These are phyloP conservation scores for Citrus sp. DNA, from an alignment of 345 rosid species.

Conservation along the genomic window DNA sequence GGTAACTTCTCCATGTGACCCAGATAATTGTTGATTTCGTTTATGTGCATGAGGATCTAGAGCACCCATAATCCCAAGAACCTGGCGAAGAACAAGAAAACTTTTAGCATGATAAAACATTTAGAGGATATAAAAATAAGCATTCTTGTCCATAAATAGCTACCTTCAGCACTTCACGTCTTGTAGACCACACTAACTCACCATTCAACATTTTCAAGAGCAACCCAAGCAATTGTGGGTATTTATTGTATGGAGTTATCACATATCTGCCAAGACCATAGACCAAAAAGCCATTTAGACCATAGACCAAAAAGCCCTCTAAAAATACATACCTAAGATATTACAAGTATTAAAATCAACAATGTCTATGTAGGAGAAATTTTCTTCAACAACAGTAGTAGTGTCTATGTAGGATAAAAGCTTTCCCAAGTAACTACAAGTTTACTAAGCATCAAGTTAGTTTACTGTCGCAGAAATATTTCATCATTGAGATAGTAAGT, in stretches of 20 bases:
- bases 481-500: neutral
- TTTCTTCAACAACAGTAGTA: constrained; percentile 3
- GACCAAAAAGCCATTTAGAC: constrained; percentile 3
- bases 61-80: constrained; percentile 99
- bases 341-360: neutral
- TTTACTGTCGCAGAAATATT: neutral
- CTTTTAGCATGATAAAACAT: constrained; percentile 24
- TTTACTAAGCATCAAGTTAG: neutral
- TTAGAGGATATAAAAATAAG: constrained; percentile 10
- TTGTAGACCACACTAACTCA: constrained; percentile 91
- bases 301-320: constrained; percentile 4
- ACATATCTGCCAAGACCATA: constrained; percentile 60
- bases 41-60: constrained; percentile 95
- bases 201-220: constrained; percentile 96
- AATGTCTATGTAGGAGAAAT: neutral
- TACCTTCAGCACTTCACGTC: constrained; percentile 98
- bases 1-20: constrained; percentile 83
- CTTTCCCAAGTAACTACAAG: neutral
- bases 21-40: constrained; percentile 80
- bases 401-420: neutral
- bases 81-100: constrained; percentile 46
- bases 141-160: constrained; percentile 17
- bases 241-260: constrained; percentile 90
- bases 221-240: constrained; percentile 86
- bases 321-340: neutral